Evolutionary conservation across 352 stramenopile species (phyloP), one percentile per base, ranked within the genome.

Genomic region (Pythium rishiriense): DNA sequence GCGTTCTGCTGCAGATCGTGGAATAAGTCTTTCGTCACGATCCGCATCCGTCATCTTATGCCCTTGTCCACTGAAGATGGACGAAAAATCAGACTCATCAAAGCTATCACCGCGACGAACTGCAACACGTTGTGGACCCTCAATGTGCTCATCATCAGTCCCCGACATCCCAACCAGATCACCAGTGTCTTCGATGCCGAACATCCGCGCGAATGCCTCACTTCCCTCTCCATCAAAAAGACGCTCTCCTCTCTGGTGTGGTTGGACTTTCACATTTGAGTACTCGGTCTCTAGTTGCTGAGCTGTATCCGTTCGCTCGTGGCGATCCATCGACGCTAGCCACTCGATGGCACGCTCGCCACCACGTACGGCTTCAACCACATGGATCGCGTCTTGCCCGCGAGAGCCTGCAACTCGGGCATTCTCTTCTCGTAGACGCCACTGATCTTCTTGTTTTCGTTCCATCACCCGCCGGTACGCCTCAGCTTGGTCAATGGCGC

Each of bases 241-340:
- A 24, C 12, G 33, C 12, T 22, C 21, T 45, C 28, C 10, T 28
- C 33, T 58, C 12, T 15, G 21, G 46, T 33, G 50, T n/a, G 8
- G 9, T 21, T 26, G 33, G 4, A 9, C 7, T 21, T 5, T 15
- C 22, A 24, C 35, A 48, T 8, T 6, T 6, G 22, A 1, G 15
- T 24, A 11, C 33, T 35, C 24, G 26, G 31, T 9, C 17, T 39
- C 52, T 28, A 15, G 1, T 26, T 31, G 39, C 8, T n/a, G 2
- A 0, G 29, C 55, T 50, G 52, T 39, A 24, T 68, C 63, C 14
- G 58, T 51, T 14, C 79, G 65, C 21, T 78, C 68, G 22, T 73
- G 68, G n/a, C 75, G 74, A 52, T 91, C 75, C n/a, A 88, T 56
- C 10, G 77, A 47, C 7, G 70, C 59, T 4, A 93, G 64, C 80